A percentile compares a stretch with the other conserved stretches of the same genome.
Conservation (phyloP, 805 yeast genomes). For the Ogataea henricii region DNA sequence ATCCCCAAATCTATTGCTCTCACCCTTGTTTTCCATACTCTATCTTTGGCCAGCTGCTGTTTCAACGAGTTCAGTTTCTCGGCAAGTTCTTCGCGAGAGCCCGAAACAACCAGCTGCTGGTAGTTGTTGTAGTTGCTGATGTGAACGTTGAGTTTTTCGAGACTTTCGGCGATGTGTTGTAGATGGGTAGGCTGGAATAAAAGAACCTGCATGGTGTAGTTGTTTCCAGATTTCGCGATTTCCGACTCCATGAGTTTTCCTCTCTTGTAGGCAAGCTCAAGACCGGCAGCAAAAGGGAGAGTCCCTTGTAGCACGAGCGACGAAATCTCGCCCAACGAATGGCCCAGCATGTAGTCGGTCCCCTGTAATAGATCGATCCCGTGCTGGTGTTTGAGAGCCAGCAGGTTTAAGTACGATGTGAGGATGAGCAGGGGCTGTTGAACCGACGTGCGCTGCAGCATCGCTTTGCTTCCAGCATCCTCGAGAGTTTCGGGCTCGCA, state of each 20-base stretch:
- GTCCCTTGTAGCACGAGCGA: constrained; percentile 31
- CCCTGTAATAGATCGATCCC: constrained; percentile 25
- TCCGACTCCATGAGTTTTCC: constrained; percentile 37
- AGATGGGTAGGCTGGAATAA: constrained; percentile 30
- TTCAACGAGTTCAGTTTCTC: constrained; percentile 19
- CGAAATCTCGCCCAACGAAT: constrained; percentile 39
- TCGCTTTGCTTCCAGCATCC: not conserved
- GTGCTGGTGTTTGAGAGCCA: constrained; percentile 17
- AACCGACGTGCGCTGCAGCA: constrained; percentile 29
- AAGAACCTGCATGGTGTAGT: constrained; percentile 39
- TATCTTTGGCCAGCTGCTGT: constrained; percentile 13
- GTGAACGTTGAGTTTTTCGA: constrained; percentile 21
- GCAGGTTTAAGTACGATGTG: constrained; percentile 28
- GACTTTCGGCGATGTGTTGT: constrained; percentile 16
- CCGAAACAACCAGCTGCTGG: constrained; percentile 39
- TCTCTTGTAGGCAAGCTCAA: constrained; percentile 29
- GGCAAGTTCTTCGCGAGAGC: constrained; percentile 21
- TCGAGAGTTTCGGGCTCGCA: constrained; percentile 13
- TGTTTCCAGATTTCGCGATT: constrained; percentile 25
- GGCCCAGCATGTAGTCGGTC: constrained; percentile 34
- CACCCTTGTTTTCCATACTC: constrained; percentile 29
- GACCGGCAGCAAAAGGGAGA: constrained; percentile 28
- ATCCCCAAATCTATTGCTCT: constrained; percentile 33
- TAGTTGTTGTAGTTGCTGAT: constrained; percentile 37
- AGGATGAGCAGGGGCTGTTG: constrained; percentile 37